Percentiles rank a stretch among this genome's conserved stretches.
These are phyloP conservation scores for Colletotrichum magnum DNA, from an alignment of 2,329 filamentous ascomycete genomes.

Conservation along the genomic window DNA sequence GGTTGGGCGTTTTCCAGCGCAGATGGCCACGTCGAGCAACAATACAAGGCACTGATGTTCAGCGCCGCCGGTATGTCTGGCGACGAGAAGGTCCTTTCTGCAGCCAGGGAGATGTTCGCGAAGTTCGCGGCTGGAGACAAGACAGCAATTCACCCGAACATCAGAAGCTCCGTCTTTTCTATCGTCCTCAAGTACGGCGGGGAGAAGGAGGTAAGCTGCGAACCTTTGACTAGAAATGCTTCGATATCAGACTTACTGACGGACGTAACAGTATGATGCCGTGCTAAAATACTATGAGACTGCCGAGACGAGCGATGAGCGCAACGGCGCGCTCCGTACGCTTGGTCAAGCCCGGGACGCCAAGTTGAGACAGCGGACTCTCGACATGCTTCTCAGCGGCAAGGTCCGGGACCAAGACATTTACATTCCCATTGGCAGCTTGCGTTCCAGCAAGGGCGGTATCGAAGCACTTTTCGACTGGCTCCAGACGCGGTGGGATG, in stretches of 20 bases:
- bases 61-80: constrained; percentile 85
- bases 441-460: constrained; percentile 83
- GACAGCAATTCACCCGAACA: constrained; percentile 90
- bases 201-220: constrained; percentile 76
- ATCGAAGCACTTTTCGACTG: constrained; percentile 86
- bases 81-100: constrained; percentile 82
- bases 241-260: constrained; percentile 35
- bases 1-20: constrained; percentile 90
- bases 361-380: constrained; percentile 84
- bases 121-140: constrained; percentile 86
- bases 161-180: constrained; percentile 87
- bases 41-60: constrained; percentile 95
- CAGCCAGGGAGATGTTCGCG: constrained; percentile 90
- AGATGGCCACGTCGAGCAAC: constrained; percentile 91
- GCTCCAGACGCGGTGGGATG: constrained; percentile 92
- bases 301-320: constrained; percentile 73
- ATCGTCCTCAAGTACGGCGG: constrained; percentile 89
- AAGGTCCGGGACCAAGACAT: constrained; percentile 96
- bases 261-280: constrained; percentile 74
- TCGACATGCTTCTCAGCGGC: constrained; percentile 80
- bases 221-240: neutral
- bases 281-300: constrained; percentile 74
- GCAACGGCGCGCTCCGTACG: constrained; percentile 88
- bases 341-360: constrained; percentile 85
- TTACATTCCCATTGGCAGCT: constrained; percentile 86